A percentile compares a stretch with the other conserved stretches of the same genome.
phyloP scores from a whole-genome alignment of 2,329 filamentous ascomycete species.

The Mollisia scopiformis region DNA sequence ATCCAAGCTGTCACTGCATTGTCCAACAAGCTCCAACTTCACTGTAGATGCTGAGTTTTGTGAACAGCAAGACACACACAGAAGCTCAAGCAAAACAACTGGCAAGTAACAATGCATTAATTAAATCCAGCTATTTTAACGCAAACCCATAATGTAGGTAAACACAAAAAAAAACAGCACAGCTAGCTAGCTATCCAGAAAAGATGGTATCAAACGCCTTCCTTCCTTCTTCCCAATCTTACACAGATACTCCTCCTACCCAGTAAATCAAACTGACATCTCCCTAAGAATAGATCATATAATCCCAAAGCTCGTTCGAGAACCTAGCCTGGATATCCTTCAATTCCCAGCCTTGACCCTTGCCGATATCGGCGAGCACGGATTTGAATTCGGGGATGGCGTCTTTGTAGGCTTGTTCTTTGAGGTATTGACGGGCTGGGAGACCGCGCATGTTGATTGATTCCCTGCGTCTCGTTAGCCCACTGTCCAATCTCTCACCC shows the following conservation, averaged over 20 bases:
- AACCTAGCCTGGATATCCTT: conserved; percentile 42
- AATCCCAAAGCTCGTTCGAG: conserved; percentile 46
- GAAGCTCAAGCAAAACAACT: too few relatives aligned
- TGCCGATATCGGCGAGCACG: conserved; percentile 40
- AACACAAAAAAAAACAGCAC: too few relatives aligned
- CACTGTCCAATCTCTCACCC: background rate
- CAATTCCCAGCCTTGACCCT: conserved; percentile 43
- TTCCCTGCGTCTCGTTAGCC: conserved; percentile 19
- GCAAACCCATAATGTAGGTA: too few relatives aligned
- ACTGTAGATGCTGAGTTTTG: too few relatives aligned
- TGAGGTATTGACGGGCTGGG: conserved; percentile 39
- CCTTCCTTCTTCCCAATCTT: background rate
- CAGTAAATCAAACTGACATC: background rate
- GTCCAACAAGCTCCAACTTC: too few relatives aligned
- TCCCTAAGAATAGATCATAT: conserved; percentile 23
- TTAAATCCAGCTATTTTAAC: too few relatives aligned
- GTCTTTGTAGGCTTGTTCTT: conserved; percentile 42
- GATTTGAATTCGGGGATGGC: conserved; percentile 42
- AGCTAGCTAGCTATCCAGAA: too few relatives aligned
- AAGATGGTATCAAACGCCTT: too few relatives aligned
- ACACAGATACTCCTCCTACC: background rate
- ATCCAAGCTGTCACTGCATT: too few relatives aligned
- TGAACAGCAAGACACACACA: too few relatives aligned
- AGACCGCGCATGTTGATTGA: conserved; percentile 37
- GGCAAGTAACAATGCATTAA: too few relatives aligned